Conservation (phyloP, 1,284 basidiomycete species). For the Somion occarium region DNA sequence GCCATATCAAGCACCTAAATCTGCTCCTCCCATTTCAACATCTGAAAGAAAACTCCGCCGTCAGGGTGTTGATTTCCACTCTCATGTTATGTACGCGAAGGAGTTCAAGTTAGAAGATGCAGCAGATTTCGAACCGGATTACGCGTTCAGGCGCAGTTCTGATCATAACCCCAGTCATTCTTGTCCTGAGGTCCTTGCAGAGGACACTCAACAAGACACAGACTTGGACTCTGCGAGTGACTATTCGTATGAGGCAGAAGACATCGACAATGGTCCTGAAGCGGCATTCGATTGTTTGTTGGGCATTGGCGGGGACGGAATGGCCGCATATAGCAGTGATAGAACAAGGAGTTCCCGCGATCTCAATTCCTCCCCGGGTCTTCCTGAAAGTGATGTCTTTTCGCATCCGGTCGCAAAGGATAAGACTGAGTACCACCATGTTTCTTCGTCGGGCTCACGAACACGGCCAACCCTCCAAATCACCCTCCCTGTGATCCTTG, state of each 20-base stretch:
- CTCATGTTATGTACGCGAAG: not conserved
- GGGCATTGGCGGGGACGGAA: not conserved
- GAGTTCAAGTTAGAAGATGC: not conserved
- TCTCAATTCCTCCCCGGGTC: not conserved
- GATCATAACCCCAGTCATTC: not conserved
- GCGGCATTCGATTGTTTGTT: not conserved
- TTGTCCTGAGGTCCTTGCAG: not conserved
- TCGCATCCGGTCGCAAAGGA: not conserved
- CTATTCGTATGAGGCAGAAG: conserved; percentile 4
- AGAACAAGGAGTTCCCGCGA: not conserved
- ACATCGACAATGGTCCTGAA: not conserved
- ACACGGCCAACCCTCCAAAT: not conserved
- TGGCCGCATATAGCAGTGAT: not conserved
- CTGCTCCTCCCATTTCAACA: not conserved
- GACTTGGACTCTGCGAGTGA: not conserved
- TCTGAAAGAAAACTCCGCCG: not conserved
- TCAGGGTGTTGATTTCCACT: conserved; percentile 8
- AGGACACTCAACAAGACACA: not conserved
- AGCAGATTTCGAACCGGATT: not conserved
- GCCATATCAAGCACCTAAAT: not conserved
- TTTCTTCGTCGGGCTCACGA: not conserved
- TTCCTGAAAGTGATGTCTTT: not conserved
- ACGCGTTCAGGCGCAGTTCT: not conserved
- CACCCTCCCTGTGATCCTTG: not conserved
- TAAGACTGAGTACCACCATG: not conserved